phyloP scores from a whole-genome alignment of 2,329 filamentous ascomycete genomes.

The Ceratocystis destructans region DNA sequence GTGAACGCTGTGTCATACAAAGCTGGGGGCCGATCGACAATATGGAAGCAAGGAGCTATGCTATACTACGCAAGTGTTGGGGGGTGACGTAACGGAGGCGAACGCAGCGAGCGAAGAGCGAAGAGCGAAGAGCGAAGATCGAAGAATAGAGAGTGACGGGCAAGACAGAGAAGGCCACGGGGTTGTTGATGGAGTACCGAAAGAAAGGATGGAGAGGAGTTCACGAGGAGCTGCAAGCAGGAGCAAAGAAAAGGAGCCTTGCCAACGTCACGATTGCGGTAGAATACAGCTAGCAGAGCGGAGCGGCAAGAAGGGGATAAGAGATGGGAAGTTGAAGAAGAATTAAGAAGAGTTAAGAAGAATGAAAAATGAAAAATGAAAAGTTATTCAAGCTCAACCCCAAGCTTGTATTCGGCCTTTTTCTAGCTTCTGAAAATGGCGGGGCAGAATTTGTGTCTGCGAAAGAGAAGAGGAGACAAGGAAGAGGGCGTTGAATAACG shows the following conservation, averaged over 20 bases:
- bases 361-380: neutral
- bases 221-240: neutral
- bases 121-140: neutral
- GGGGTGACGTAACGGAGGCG: neutral
- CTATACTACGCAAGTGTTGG: neutral
- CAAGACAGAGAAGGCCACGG: neutral
- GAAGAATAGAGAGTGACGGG: neutral
- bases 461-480: neutral
- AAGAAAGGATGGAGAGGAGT: no score
- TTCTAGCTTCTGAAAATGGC: no score
- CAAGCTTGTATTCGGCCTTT: no score
- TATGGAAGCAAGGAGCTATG: neutral
- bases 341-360: neutral
- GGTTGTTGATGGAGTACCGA: no score
- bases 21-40: neutral
- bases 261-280: neutral
- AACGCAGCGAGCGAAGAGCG: neutral
- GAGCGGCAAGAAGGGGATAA: no score
- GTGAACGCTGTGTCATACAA: conserved; percentile 14
- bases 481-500: neutral
- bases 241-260: neutral
- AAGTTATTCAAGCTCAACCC: neutral
- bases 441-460: neutral
- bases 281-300: neutral
- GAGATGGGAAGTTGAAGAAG: neutral